Evolutionary conservation across 1,284 basidiomycete genomes (phyloP), one percentile per base, ranked within the genome.

Genomic region (Ceraceosorus bombacis): DNA sequence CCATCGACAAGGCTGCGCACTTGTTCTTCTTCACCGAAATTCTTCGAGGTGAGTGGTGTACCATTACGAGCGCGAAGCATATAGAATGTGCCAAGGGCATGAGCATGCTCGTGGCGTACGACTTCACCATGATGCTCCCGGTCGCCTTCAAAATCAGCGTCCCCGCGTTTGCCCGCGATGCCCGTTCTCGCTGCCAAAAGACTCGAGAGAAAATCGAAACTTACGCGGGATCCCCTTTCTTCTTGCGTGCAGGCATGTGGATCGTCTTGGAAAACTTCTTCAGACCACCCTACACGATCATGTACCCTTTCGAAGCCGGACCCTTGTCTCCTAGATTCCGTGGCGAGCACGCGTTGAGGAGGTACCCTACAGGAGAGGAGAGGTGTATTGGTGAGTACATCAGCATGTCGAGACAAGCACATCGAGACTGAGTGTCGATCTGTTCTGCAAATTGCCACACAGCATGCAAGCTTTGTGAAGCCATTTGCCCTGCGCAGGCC

Each of bases 11-110:
- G 81, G 93, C 94, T 49, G 87, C 89, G 52, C 88, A 94, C 79
- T 78, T 96, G 55, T 97, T 98, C 84, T 97, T 99, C 84, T 92
- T 99, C 79, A 97, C 94, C 63, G 95, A 99, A 81, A 96, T 98
- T 72, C 81, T 94, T 69, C 83, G 94, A 82, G 93, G 93, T 91
- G 74, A 68, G 83, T 78, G 41, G 39, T 12, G 17, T 9, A 36
- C 27, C 15, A 49, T 15, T 15, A n/a, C 15, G n/a, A 27, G 27
- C 27, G 27, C 27, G 27, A 27, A 27, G 27, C 27, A 27, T 27
- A 27, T 3, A 27, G 27, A 27, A 27, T 27, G 27, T 27, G 27
- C 27, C 27, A 27, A 27, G 27, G 27, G 3, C 27, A 27, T 27
- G 27, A 3, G 27, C 27, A 27, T 27, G 27, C 27, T 27, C 27